A percentile compares a stretch with the other conserved stretches of the same genome.
Evolutionary conservation across 108 stramenopile species (phyloP).

Genomic region (Nitzschia sp.): DNA sequence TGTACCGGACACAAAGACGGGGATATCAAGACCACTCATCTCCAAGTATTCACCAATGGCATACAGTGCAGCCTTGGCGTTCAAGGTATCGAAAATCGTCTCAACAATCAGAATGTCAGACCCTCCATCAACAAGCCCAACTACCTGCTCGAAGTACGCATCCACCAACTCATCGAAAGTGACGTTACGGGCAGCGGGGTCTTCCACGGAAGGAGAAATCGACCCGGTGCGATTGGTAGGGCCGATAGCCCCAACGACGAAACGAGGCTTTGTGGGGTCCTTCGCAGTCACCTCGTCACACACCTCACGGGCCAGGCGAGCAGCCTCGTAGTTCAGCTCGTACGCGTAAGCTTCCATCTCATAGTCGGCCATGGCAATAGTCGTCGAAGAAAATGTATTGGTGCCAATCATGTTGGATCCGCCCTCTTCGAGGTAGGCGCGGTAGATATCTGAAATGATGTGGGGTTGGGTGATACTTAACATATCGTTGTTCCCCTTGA

Average conservation of each 20-base stretch:
- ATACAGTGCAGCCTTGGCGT: slow-evolving; percentile 97
- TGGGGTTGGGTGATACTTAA: slow-evolving; percentile 95
- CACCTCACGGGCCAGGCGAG: slow-evolving; percentile 94
- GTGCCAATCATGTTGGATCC: slow-evolving; percentile 96
- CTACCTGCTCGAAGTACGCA: slow-evolving; percentile 95
- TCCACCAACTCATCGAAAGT: slow-evolving; percentile 98
- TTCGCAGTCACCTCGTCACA: slow-evolving; percentile 94
- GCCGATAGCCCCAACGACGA: slow-evolving; percentile 96
- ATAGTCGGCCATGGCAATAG: slow-evolving; percentile 99
- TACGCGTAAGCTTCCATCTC: slow-evolving; percentile 94
- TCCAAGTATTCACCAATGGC: slow-evolving; percentile 93
- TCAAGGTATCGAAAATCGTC: slow-evolving; percentile 98
- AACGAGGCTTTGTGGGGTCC: slow-evolving; percentile 95
- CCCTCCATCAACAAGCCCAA: slow-evolving; percentile 96
- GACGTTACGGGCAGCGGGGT: slow-evolving; percentile 93
- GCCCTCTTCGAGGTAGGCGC: slow-evolving; percentile 88
- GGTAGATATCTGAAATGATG: slow-evolving; percentile 94
- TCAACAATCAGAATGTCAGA: slow-evolving; percentile 97
- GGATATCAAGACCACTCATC: slow-evolving; percentile 88
- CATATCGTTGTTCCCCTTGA: slow-evolving; percentile 99
- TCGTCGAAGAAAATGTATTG: slow-evolving; percentile 98
- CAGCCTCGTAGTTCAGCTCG: slow-evolving; percentile 95
- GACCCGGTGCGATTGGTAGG: slow-evolving; percentile 98
- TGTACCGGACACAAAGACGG: slow-evolving; percentile 97
- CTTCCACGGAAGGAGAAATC: slow-evolving; percentile 96